Conservation (phyloP, 192 early-diverging fungal species). For the Rhizophlyctis rosea region DNA sequence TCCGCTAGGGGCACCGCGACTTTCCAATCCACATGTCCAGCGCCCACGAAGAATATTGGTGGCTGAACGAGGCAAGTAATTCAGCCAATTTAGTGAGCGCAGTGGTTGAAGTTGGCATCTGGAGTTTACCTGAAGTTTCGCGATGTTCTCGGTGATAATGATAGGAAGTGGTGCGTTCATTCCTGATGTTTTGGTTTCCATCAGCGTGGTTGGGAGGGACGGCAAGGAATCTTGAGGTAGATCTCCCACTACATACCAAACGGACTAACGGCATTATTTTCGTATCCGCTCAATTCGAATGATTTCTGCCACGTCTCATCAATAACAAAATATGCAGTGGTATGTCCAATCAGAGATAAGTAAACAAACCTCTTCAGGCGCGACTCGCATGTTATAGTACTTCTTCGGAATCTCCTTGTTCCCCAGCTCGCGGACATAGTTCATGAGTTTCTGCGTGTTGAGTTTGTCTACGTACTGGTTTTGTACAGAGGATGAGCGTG, state of each 20-base stretch:
- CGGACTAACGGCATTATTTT: slow-evolving; percentile 66
- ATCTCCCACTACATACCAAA: too few species aligned
- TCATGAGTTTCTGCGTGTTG: slow-evolving; percentile 61
- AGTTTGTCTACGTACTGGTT: slow-evolving; percentile 56
- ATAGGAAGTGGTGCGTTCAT: slow-evolving; percentile 56
- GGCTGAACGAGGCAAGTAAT: slow-evolving; percentile 33
- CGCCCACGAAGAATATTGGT: slow-evolving; percentile 71
- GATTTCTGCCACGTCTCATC: slow-evolving; percentile 40
- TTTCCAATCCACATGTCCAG: slow-evolving; percentile 86
- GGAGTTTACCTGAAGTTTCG: slow-evolving; percentile 49
- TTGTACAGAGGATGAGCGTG: background rate
- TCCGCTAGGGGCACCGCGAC: slow-evolving; percentile 59
- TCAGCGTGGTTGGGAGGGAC: background rate
- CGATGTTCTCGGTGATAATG: slow-evolving; percentile 62
- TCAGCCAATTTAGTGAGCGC: background rate
- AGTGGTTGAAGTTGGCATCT: background rate
- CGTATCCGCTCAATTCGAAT: slow-evolving; percentile 69
- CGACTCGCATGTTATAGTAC: slow-evolving; percentile 75
- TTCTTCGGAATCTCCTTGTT: slow-evolving; percentile 59
- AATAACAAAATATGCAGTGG: too few species aligned
- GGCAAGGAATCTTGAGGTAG: slow-evolving; percentile 15
- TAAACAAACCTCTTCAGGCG: slow-evolving; percentile 47
- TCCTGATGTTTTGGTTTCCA: slow-evolving; percentile 32
- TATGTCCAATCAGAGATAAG: too few species aligned
- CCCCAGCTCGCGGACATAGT: slow-evolving; percentile 57